phyloP scores from a whole-genome alignment of 2,329 filamentous ascomycete species.

The Monosporascus cannonballus region DNA sequence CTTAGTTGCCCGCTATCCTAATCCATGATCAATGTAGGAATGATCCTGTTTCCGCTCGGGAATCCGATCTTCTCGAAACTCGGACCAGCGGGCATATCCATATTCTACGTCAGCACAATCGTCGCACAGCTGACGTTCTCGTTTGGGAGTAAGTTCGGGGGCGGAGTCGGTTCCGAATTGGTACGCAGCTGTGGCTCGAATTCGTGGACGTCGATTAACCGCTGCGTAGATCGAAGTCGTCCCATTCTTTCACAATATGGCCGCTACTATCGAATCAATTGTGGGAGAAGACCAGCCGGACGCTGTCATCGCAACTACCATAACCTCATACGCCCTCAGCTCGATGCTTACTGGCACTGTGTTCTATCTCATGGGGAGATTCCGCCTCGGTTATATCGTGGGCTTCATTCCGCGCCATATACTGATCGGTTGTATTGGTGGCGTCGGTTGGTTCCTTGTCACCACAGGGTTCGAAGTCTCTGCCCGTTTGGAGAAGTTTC shows the following conservation, averaged over 20 bases:
- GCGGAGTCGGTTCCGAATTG: constrained; percentile 91
- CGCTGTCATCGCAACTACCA: constrained; percentile 88
- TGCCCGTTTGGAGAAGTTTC: constrained; percentile 77
- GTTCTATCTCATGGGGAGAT: constrained; percentile 85
- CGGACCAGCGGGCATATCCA: constrained; percentile 90
- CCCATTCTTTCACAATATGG: constrained; percentile 99
- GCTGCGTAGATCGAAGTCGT: constrained; percentile 80
- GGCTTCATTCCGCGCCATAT: constrained; percentile 97
- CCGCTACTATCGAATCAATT: constrained; percentile 71
- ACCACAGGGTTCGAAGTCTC: constrained; percentile 92
- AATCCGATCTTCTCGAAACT: constrained; percentile 78
- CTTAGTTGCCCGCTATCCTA: background rate
- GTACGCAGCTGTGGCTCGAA: constrained; percentile 34
- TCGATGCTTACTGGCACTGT: constrained; percentile 85
- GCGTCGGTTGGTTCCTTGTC: constrained; percentile 91
- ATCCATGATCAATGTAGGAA: constrained; percentile 43
- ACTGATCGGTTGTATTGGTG: constrained; percentile 92
- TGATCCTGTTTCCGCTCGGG: constrained; percentile 92
- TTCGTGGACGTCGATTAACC: constrained; percentile 7
- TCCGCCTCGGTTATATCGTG: constrained; percentile 84
- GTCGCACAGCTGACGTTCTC: constrained; percentile 89
- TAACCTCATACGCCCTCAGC: constrained; percentile 83
- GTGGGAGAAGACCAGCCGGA: constrained; percentile 78
- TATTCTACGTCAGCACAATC: constrained; percentile 98
- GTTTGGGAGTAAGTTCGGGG: constrained; percentile 77